Percentiles rank a stretch among this genome's conserved stretches.
Conservation (phyloP, 2,329 filamentous ascomycete species). For the Claviceps sp. region DNA sequence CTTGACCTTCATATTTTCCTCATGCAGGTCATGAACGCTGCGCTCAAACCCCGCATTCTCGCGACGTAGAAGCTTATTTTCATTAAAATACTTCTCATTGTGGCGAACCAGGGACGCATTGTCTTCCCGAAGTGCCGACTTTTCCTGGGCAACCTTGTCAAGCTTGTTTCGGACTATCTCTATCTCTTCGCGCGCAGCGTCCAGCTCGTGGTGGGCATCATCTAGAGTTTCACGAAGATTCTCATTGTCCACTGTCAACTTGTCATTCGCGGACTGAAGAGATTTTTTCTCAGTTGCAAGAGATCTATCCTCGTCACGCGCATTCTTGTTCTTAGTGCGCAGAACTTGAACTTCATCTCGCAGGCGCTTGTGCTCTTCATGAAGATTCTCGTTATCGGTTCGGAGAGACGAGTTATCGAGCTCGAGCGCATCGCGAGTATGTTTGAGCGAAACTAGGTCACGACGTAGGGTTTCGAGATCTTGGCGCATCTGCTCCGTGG, state of each 20-base stretch:
- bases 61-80: slow-evolving; percentile 34
- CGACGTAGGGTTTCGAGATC: slow-evolving; percentile 26
- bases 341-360: slow-evolving; percentile 28
- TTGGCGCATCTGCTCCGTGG: slow-evolving; percentile 24
- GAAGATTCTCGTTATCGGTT: slow-evolving; percentile 26
- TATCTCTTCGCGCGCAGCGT: slow-evolving; percentile 26
- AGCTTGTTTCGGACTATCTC: slow-evolving; percentile 26
- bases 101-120: slow-evolving; percentile 39
- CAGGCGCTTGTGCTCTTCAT: slow-evolving; percentile 21
- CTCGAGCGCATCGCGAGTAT: slow-evolving; percentile 23
- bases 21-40: slow-evolving; percentile 30
- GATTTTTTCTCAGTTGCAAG: slow-evolving; percentile 31
- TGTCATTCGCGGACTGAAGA: slow-evolving; percentile 27
- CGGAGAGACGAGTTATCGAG: slow-evolving; percentile 28
- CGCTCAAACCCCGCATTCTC: slow-evolving; percentile 36
- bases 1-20: slow-evolving; percentile 33
- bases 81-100: slow-evolving; percentile 41
- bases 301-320: slow-evolving; percentile 27
- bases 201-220: slow-evolving; percentile 27
- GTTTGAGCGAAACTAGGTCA: slow-evolving; percentile 27
- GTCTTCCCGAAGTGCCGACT: slow-evolving; percentile 32
- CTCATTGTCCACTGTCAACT: slow-evolving; percentile 29
- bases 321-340: slow-evolving; percentile 23
- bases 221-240: slow-evolving; percentile 30
- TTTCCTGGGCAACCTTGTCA: slow-evolving; percentile 28